A percentile compares a stretch with the other conserved stretches of the same genome.
Evolutionary conservation across 2,329 filamentous ascomycete species (phyloP).

Genomic region (Cladophialophora bantiana): DNA sequence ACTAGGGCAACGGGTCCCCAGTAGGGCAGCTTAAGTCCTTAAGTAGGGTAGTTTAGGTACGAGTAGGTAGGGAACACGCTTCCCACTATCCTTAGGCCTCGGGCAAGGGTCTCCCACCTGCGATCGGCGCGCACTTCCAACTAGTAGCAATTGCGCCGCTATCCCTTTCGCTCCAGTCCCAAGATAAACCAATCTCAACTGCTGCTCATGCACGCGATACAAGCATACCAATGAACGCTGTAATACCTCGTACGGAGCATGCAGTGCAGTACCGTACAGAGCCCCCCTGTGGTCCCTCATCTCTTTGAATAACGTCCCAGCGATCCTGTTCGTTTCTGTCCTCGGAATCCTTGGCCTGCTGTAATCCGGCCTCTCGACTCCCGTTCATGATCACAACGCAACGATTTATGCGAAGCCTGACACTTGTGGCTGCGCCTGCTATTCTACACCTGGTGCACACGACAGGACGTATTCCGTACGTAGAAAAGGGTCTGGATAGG

Average conservation of each 20-base stretch:
- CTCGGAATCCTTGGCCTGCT: background rate
- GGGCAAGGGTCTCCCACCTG: background rate
- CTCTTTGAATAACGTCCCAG: background rate
- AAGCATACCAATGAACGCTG: background rate
- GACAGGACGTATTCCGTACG: background rate
- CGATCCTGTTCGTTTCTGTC: background rate
- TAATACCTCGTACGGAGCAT: background rate
- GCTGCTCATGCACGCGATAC: conserved; percentile 15
- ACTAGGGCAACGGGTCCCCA: conserved; percentile 3
- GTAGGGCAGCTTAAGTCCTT: background rate
- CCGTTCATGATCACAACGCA: no score
- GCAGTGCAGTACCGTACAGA: background rate
- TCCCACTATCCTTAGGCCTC: background rate
- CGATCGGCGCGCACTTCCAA: conserved; percentile 18
- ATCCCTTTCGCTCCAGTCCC: conserved; percentile 9
- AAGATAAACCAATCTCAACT: conserved; percentile 22
- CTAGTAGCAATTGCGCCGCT: background rate
- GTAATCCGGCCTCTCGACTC: background rate
- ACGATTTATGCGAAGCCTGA: background rate
- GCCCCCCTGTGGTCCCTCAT: background rate
- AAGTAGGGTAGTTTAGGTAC: background rate
- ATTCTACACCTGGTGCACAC: background rate
- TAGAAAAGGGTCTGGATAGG: background rate
- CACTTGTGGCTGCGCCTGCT: background rate
- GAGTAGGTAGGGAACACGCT: background rate